Evolutionary conservation across 2,329 filamentous ascomycete genomes (phyloP), one percentile per base, ranked within the genome.

Genomic region (Colletotrichum sidae): DNA sequence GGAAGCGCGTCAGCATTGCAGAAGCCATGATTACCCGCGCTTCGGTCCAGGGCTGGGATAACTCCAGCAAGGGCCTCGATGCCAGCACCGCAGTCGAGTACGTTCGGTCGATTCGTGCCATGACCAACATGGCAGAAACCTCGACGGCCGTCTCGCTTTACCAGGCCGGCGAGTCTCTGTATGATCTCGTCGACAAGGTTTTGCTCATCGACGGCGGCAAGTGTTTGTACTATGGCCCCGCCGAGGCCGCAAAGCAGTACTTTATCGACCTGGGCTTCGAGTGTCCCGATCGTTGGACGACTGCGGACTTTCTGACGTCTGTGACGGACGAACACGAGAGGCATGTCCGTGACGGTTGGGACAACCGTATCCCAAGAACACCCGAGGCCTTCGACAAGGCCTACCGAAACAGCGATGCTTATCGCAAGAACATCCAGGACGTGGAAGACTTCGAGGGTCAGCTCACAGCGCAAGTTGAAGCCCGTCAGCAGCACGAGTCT

Each of bases 1-100:
- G 88, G 68, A 93, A 94, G 77, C 88, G 92, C 73, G 91, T 94
- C 6, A 90, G 87, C 55, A 92, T 94, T 69, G 90, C 89, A 8
- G 91, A 94, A 76, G 90, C 89, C 6, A 86, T 91, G 62, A 83
- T 85, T 9, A 81, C 80, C 1, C 77, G 82, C n/a, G 86, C 87
- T 2, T 88, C 84, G 46, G 80, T 87, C 2, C 89, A 92, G 74
- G 90, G 89, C 66, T 94, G 91, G 91, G 92, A 90, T 69, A 92
- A 92, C 66, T 88, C 84, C 3, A 92, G 88, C 0, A 81, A 83
- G 64, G 90, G 90, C 2, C 77, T 92, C 2, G 90, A 92, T 70
- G 84, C 86, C 12, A 86, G 84, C 39, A 92, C 88, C 0, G 90
- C 90, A 1, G 74, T 91, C 9, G 87, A 91, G 69, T 92, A 90